Conservation (phyloP, 2,329 filamentous ascomycete species). For the Trichoderma afroharzianum region DNA sequence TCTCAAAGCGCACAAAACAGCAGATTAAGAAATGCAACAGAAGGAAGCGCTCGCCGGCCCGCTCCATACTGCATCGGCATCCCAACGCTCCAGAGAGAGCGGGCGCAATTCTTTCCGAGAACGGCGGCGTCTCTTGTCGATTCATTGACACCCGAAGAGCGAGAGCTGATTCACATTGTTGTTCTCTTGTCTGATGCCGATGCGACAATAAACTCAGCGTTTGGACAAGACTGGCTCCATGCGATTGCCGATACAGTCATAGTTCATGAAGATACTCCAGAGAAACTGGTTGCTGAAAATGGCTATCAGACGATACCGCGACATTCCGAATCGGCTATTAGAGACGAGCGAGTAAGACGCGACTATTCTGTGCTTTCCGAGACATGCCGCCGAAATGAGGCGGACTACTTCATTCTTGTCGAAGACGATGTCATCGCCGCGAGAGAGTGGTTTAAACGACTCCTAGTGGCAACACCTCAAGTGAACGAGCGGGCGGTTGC, state of each 20-base stretch:
- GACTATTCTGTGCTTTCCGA: slow-evolving; percentile 29
- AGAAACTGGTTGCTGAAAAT: background rate
- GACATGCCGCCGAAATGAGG: slow-evolving; percentile 23
- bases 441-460: slow-evolving; percentile 28
- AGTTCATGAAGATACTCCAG: slow-evolving; percentile 24
- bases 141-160: slow-evolving; percentile 26
- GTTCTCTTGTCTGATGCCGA: slow-evolving; percentile 30
- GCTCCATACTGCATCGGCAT: slow-evolving; percentile 28
- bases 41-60: background rate
- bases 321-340: slow-evolving; percentile 16
- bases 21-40: background rate
- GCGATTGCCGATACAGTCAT: slow-evolving; percentile 29
- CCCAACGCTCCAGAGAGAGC: slow-evolving; percentile 27
- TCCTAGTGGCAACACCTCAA: slow-evolving; percentile 22
- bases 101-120: slow-evolving; percentile 25
- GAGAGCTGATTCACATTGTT: slow-evolving; percentile 27
- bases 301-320: slow-evolving; percentile 18
- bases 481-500: slow-evolving; percentile 21
- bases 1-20: background rate
- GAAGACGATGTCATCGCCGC: slow-evolving; percentile 34
- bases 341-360: slow-evolving; percentile 27
- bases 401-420: slow-evolving; percentile 30
- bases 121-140: slow-evolving; percentile 31
- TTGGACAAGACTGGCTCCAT: slow-evolving; percentile 28
- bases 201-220: slow-evolving; percentile 27